These are phyloP conservation scores for Triadica sebifera DNA, from an alignment of 345 rosid genomes.

Conservation along the genomic window DNA sequence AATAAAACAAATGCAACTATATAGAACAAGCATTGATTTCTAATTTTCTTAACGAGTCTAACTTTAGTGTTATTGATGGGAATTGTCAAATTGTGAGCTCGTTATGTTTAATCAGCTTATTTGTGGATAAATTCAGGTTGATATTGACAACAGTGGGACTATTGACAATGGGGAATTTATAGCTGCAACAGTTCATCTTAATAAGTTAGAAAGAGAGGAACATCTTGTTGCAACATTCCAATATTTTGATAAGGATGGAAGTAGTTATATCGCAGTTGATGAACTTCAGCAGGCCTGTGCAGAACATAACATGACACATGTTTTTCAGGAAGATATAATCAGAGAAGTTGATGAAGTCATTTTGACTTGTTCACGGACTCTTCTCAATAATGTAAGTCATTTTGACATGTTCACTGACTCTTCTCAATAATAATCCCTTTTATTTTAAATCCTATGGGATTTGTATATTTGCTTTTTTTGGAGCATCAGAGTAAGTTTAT, in stretches of 20 bases:
- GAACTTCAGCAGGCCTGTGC: slow-evolving; percentile 94
- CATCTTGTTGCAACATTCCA: slow-evolving; percentile 94
- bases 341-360: slow-evolving; percentile 96
- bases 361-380: no score
- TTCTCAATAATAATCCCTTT: neutral
- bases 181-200: slow-evolving; percentile 93
- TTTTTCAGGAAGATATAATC: slow-evolving; percentile 82
- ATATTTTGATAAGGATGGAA: slow-evolving; percentile 92
- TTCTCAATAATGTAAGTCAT: slow-evolving; percentile 80
- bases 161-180: slow-evolving; percentile 94
- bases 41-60: no score
- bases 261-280: slow-evolving; percentile 91
- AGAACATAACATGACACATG: slow-evolving; percentile 94
- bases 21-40: no score
- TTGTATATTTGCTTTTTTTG: no score
- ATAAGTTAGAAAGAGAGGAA: slow-evolving; percentile 93
- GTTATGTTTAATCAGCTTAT: slow-evolving; percentile 11
- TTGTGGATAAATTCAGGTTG: slow-evolving; percentile 56
- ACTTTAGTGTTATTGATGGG: no score
- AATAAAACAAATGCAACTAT: no score
- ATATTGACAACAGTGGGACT: slow-evolving; percentile 95
- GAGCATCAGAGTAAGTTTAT: no score
- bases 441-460: neutral
- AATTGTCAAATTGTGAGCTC: no score
- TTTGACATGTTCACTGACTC: neutral